Evolutionary conservation across 1,284 basidiomycete species (phyloP).

Genomic region (Naganishia sp.): DNA sequence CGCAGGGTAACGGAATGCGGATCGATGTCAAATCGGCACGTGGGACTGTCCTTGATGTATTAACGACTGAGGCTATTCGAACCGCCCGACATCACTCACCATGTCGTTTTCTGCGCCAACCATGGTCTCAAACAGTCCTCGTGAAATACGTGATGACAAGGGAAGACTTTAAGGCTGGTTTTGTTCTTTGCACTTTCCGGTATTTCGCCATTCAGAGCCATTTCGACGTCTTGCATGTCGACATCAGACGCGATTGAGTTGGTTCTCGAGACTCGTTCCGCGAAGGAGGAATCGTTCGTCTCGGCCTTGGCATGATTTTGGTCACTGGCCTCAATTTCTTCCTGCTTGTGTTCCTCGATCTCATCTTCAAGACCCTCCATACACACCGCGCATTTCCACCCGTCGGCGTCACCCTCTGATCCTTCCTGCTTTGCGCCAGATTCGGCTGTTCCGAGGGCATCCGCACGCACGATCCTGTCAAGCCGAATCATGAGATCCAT

Average conservation of each 20-base stretch:
- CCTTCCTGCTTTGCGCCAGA: neutral
- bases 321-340: neutral
- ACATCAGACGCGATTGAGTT: constrained; percentile 16
- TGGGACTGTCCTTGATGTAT: constrained; percentile 41
- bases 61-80: constrained; percentile 1
- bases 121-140: constrained; percentile 49
- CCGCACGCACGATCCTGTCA: constrained; percentile 29
- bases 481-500: constrained; percentile 25
- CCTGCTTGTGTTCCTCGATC: constrained; percentile 20
- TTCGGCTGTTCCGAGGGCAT: neutral
- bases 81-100: constrained; percentile 39
- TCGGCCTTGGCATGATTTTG: too few species aligned
- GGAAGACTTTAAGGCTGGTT: constrained; percentile 46
- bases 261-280: constrained; percentile 1
- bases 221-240: constrained; percentile 33
- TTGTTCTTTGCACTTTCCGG: constrained; percentile 34
- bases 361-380: constrained; percentile 30
- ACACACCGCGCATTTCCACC: constrained; percentile 33
- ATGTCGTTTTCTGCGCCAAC: constrained; percentile 50
- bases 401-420: constrained; percentile 25
- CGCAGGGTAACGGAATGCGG: constrained; percentile 44
- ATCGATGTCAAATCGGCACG: constrained; percentile 52
- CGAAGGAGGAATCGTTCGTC: neutral
- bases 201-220: constrained; percentile 28
- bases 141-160: constrained; percentile 54